A percentile compares a stretch with the other conserved stretches of the same genome.
Conservation (phyloP, 345 rosid species). For the Gossypium ekmanianum region DNA sequence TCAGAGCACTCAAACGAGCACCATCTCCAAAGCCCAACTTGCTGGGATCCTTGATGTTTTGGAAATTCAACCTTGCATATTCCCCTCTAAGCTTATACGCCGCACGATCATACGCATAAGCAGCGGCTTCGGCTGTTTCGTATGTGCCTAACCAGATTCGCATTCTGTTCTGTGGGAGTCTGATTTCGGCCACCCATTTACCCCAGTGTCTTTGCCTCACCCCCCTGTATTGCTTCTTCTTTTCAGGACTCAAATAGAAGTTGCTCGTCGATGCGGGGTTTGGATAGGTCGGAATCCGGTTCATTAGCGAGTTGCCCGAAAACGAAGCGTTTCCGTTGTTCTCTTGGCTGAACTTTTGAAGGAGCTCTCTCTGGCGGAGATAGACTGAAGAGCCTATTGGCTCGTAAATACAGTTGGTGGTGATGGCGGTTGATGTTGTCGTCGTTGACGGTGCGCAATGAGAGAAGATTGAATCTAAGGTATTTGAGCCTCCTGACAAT, state of each 20-base stretch:
- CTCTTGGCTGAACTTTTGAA: neutral
- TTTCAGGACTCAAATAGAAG: neutral
- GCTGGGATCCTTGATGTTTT: neutral
- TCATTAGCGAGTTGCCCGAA: neutral
- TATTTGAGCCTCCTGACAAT: conserved; percentile 63
- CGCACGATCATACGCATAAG: neutral
- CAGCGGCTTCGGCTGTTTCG: neutral
- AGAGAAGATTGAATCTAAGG: conserved; percentile 36
- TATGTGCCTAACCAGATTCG: neutral
- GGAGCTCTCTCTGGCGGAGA: neutral
- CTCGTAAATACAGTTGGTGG: neutral
- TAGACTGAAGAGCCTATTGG: neutral
- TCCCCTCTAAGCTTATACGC: conserved; percentile 2
- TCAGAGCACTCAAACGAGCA: neutral
- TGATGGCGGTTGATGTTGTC: neutral
- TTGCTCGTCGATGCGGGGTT: neutral
- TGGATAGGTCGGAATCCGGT: neutral
- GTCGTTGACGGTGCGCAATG: neutral
- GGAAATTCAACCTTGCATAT: conserved; percentile 3
- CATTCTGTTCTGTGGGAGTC: neutral
- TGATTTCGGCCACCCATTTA: conserved; percentile 1
- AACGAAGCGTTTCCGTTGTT: neutral
- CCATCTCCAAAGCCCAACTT: neutral
- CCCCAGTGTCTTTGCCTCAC: conserved; percentile 4
- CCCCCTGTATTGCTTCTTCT: conserved; percentile 16